phyloP scores from a whole-genome alignment of 2,329 filamentous ascomycete species.

The Trichoderma pleuroti region DNA sequence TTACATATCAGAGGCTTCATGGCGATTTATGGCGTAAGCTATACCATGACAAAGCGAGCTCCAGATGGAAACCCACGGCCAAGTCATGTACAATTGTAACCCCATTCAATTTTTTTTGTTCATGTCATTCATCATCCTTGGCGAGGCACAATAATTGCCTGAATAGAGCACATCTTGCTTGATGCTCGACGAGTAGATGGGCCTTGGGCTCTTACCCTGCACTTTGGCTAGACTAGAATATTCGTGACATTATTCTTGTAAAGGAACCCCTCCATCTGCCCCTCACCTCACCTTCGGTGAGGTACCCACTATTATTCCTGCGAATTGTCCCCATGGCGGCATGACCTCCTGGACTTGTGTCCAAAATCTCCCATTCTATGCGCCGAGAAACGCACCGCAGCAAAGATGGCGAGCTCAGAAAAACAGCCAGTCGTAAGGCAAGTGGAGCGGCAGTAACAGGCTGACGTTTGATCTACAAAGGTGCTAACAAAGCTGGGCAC shows the following conservation, averaged over 20 bases:
- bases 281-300: constrained; percentile 28
- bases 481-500: constrained; percentile 10
- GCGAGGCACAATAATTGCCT: background rate
- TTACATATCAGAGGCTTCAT: background rate
- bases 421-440: constrained; percentile 38
- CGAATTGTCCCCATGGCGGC: constrained; percentile 18
- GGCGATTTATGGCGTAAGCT: background rate
- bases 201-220: background rate
- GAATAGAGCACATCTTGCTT: background rate
- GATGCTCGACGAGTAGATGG: background rate
- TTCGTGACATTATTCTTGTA: background rate
- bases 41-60: background rate
- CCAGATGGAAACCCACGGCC: background rate
- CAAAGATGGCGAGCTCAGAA: constrained; percentile 41
- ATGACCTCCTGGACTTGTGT: constrained; percentile 27
- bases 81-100: background rate
- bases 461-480: background rate
- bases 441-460: constrained; percentile 2
- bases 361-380: constrained; percentile 18
- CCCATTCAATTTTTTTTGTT: background rate
- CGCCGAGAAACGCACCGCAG: constrained; percentile 22
- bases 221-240: background rate
- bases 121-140: background rate
- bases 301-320: constrained; percentile 25
- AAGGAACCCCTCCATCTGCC: constrained; percentile 28